Evolutionary conservation across 768 basidiomycete genomes (phyloP), one percentile per base, ranked within the genome.

Genomic region (Cubamyces lactineus): DNA sequence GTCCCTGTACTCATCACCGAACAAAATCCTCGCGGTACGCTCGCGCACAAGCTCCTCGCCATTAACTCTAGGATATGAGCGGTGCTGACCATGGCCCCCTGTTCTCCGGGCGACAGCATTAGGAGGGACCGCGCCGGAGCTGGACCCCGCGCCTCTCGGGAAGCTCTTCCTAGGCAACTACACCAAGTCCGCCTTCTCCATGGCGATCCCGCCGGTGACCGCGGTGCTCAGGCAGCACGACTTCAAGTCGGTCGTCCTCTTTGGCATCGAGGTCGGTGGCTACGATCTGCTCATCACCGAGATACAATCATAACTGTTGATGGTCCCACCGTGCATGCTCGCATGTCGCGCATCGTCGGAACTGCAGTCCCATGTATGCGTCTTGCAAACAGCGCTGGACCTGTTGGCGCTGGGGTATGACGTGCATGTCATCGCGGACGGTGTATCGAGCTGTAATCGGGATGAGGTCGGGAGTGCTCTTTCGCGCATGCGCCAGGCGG

Each of bases 131-230:
- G 82, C 84, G 41, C 82, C 86, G 0, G 86, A 84, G 53, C 78
- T 94, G 61, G 81, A 83, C 66, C 73, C 82, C 61, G 68, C 74
- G 15, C 77, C 82, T 34, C 80, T 91, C 1, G 88, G 80, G 0
- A 65, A 80, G 3, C 77, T 91, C 26, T 79, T 84, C 61, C 73
- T 88, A 38, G 88, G 81, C 42, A 84, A 86, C 11, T 79, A 85
- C 69, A 84, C 88, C 67, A 97, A 97, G 73, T 85, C 86, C 0
- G 81, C 84, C 54, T 97, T 98, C 78, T 91, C 90, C 1, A 96
- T 97, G 95, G 68, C 88, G 57, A 87, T 86, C 0, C 82, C 88
- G 6, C 84, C 91, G 38, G 82, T 96, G 6, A 73, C 79, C 54
- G 62, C 74, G 2, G 63, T 86, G 8, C 77, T 96, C 54, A 70